Evolutionary conservation across 768 basidiomycete genomes (phyloP).

Genomic region (Rhodotorula paludigena): DNA sequence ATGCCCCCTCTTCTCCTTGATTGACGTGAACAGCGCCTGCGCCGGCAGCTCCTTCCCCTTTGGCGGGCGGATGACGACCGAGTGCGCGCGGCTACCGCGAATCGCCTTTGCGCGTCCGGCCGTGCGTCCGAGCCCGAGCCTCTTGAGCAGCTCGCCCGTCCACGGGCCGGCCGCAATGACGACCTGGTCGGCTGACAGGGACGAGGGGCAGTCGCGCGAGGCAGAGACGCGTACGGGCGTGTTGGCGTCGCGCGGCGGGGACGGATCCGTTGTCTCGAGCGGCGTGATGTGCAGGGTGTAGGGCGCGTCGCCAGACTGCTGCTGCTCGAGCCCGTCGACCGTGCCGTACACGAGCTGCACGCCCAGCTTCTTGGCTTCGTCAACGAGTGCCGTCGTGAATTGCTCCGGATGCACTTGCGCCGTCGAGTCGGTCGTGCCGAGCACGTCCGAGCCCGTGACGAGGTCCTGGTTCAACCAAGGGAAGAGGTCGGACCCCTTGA

Average conservation of each 20-base stretch:
- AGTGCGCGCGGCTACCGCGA: constrained; percentile 47
- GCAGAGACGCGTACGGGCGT: background rate
- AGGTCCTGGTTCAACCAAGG: constrained; percentile 30
- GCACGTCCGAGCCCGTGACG: constrained; percentile 7
- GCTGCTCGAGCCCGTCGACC: constrained; percentile 39
- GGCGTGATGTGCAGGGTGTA: background rate
- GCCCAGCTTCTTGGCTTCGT: constrained; percentile 58
- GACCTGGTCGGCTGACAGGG: constrained; percentile 50
- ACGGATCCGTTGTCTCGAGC: constrained; percentile 49
- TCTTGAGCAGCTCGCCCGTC: constrained; percentile 58
- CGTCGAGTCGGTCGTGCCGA: constrained; percentile 22
- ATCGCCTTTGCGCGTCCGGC: constrained; percentile 39
- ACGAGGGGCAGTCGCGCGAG: background rate
- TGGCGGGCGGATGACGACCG: constrained; percentile 46
- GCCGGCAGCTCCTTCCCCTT: constrained; percentile 36
- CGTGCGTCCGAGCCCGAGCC: constrained; percentile 41
- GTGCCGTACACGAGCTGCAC: constrained; percentile 53
- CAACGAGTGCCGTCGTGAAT: constrained; percentile 68
- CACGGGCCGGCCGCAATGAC: constrained; percentile 81
- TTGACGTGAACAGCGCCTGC: constrained; percentile 63
- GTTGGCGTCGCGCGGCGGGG: constrained; percentile 49
- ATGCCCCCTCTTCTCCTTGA: constrained; percentile 48
- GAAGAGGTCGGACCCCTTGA: constrained; percentile 16
- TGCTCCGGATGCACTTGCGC: constrained; percentile 57
- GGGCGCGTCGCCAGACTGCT: constrained; percentile 45